Evolutionary conservation across 1,284 basidiomycete species (phyloP).

Genomic region (Pascua guehoae): DNA sequence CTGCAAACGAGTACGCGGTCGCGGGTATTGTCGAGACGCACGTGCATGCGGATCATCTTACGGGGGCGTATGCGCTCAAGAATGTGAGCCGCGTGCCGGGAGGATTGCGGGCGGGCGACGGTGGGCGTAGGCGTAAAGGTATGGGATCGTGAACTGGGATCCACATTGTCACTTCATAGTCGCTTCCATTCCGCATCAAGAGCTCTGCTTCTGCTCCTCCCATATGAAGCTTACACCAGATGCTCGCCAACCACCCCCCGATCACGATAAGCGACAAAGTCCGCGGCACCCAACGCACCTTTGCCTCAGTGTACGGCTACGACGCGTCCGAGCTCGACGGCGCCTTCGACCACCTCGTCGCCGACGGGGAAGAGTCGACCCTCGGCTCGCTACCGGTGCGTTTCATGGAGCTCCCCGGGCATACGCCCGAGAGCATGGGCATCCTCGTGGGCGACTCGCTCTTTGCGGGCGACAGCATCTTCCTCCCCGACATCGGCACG

Average conservation of each 20-base stretch:
- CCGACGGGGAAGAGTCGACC: constrained; percentile 24
- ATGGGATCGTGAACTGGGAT: too few relatives aligned
- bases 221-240: constrained; percentile 2
- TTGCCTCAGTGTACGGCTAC: constrained; percentile 20
- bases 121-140: too few relatives aligned
- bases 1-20: constrained; percentile 14
- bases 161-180: too few relatives aligned
- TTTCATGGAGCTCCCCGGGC: constrained; percentile 31
- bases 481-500: too few relatives aligned
- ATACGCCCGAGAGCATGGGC: constrained; percentile 13
- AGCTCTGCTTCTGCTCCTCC: too few relatives aligned
- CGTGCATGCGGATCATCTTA: constrained; percentile 32
- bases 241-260: constrained; percentile 10
- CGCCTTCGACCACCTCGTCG: constrained; percentile 28
- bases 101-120: too few relatives aligned
- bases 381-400: constrained; percentile 19
- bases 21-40: constrained; percentile 28
- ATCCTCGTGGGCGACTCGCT: too few relatives aligned
- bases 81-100: too few relatives aligned
- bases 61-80: constrained; percentile 20
- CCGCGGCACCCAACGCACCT: constrained; percentile 15
- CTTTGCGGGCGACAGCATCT: too few relatives aligned
- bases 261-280: constrained; percentile 24
- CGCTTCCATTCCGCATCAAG: too few relatives aligned
- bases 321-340: constrained; percentile 12